These are phyloP conservation scores for Pythium scleroteichum DNA, from an alignment of 352 stramenopile genomes.

Conservation along the genomic window DNA sequence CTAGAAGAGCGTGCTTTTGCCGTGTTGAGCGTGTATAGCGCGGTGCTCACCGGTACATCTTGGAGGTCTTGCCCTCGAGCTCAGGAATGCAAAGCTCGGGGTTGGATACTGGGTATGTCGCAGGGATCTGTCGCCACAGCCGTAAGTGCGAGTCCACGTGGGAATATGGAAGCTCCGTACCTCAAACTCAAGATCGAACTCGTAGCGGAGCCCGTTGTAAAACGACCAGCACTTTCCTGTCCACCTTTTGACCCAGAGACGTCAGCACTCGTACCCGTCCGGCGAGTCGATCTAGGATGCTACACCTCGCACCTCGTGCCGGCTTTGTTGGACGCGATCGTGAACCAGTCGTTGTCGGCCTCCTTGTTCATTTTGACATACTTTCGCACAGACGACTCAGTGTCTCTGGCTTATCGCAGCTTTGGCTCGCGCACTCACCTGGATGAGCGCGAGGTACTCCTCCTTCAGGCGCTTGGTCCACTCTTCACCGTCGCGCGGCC, in stretches of 20 bases:
- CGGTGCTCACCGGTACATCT: conserved; percentile 80
- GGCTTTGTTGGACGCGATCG: conserved; percentile 82
- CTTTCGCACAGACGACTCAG: conserved; percentile 29
- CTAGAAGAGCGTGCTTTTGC: background rate
- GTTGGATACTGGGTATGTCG: conserved; percentile 82
- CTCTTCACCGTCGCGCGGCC: conserved; percentile 71
- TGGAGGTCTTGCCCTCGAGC: conserved; percentile 89
- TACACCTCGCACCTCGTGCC: conserved; percentile 66
- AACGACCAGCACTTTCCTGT: conserved; percentile 89
- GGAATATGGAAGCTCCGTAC: conserved; percentile 23
- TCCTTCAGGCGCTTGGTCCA: conserved; percentile 88
- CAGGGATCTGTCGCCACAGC: conserved; percentile 48
- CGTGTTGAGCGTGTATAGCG: background rate
- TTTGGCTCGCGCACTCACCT: conserved; percentile 27
- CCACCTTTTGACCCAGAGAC: conserved; percentile 35
- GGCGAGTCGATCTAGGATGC: too few relatives aligned
- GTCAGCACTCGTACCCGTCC: too few relatives aligned
- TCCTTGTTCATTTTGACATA: conserved; percentile 91
- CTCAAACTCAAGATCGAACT: conserved; percentile 88
- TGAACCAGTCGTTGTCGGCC: conserved; percentile 90
- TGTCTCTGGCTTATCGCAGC: background rate
- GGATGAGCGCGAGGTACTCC: conserved; percentile 86
- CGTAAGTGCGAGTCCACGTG: too few relatives aligned
- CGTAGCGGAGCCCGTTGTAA: conserved; percentile 82
- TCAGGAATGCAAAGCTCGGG: conserved; percentile 85